Evolutionary conservation across 257 asterid genomes (phyloP), one percentile per base, ranked within the genome.

Genomic region (Nicotiana sylvestris): DNA sequence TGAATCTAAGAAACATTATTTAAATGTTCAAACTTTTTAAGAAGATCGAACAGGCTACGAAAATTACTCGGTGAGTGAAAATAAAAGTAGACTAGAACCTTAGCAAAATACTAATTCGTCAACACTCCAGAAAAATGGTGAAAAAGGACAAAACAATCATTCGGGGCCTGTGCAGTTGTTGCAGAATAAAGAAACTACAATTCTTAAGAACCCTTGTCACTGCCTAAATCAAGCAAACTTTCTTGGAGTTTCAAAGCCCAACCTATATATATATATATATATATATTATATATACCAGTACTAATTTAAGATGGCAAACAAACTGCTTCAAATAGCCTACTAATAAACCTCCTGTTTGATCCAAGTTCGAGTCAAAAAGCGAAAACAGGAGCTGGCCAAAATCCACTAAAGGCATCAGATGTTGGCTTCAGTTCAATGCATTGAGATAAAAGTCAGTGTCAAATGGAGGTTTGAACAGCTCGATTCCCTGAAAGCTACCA

Each of bases 371-470:
- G 37, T 70, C 60, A 70, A 43, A 46, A 25, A 9, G 35, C 6
- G 7, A 49, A 49, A 25, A 13, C 7, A 15, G 39, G 46, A 70
- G 60, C 60, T 25, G 13, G 9, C 21, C 61, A 74, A 49, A 76
- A 29, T 27, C 56, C 80, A 74, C 39, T 5, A 6, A 39, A 16
- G 49, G 7, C 61, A 25, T 49, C 27, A 39, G 53, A 18, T 16
- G 15, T 53, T 58, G 77, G 27, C 58, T 51, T 88, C 88, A 90
- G 81, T 86, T 87, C 83, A 89, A 74, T 5, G 86, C 86, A 68
- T 85, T 84, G 30, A 91, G 87, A 80, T 88, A 91, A 82, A 90
- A 83, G 81, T 87, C 89, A 7, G 86, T 49, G 77, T 89, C 94
- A 62, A 87, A 85, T 4, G 91, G 91, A 58, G 90, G 77, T 69